phyloP scores from a whole-genome alignment of 345 rosid genomes.

The Euphorbia tirucalli region DNA sequence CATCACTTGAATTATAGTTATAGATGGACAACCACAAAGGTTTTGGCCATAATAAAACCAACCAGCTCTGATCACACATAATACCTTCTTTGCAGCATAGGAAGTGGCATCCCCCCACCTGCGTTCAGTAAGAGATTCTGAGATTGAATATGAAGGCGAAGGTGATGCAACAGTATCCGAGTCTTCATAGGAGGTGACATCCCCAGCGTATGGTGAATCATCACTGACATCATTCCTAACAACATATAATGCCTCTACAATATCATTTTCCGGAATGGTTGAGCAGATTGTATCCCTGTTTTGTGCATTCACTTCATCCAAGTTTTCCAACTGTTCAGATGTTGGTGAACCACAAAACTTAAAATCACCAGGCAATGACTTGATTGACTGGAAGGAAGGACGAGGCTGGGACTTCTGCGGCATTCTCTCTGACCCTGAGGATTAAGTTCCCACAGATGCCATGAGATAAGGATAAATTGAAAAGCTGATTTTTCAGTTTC shows the following conservation, averaged over 20 bases:
- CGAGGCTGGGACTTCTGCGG: constrained; percentile 41
- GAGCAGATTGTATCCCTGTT: constrained; percentile 22
- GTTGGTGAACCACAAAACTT: constrained; percentile 49
- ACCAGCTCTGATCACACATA: background rate
- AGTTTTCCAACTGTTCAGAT: constrained; percentile 41
- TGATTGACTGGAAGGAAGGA: constrained; percentile 58
- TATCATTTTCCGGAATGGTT: constrained; percentile 44
- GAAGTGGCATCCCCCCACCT: constrained; percentile 80
- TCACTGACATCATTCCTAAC: constrained; percentile 38
- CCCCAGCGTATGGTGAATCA: constrained; percentile 76
- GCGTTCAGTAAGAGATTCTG: constrained; percentile 46
- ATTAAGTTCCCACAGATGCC: constrained; percentile 28
- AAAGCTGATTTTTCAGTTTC: constrained; percentile 40
- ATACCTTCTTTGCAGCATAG: constrained; percentile 77
- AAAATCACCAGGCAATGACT: constrained; percentile 68
- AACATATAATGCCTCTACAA: constrained; percentile 30
- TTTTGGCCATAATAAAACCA: constrained; percentile 1
- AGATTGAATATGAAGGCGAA: constrained; percentile 45
- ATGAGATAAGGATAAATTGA: constrained; percentile 32
- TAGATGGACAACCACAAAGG: background rate
- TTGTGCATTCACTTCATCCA: constrained; percentile 22
- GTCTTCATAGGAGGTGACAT: constrained; percentile 41
- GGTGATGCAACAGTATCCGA: constrained; percentile 35
- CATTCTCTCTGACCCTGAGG: constrained; percentile 50
- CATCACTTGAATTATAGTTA: background rate